Evolutionary conservation across 2,329 filamentous ascomycete species (phyloP).

Genomic region (Massarina eburnea): DNA sequence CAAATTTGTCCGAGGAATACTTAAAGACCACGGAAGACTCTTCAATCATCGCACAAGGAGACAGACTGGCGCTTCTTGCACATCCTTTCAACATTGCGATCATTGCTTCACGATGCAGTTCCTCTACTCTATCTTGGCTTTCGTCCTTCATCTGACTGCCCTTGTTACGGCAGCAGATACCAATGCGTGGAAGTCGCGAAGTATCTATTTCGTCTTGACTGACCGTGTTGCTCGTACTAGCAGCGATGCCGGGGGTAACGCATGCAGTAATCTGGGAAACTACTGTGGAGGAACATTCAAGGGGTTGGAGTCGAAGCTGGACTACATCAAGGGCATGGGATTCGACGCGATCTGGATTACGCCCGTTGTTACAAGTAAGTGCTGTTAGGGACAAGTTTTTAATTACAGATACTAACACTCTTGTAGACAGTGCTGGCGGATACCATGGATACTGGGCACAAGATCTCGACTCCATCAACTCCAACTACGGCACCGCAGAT

Average conservation of each 20-base stretch:
- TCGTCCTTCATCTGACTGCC: conserved; percentile 18
- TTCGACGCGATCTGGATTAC: conserved; percentile 56
- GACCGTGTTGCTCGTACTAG: conserved; percentile 40
- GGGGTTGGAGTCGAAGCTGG: conserved; percentile 51
- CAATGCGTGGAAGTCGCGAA: conserved; percentile 39
- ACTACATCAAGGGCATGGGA: conserved; percentile 55
- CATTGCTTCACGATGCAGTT: not conserved
- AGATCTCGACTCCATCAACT: conserved; percentile 52
- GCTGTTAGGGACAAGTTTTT: conserved; percentile 11
- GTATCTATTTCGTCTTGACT: conserved; percentile 42
- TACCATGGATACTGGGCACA: conserved; percentile 56
- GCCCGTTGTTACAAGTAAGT: conserved; percentile 35
- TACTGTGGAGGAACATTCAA: conserved; percentile 58
- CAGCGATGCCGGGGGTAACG: conserved; percentile 31
- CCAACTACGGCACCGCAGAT: conserved; percentile 51
- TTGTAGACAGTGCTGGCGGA: conserved; percentile 44
- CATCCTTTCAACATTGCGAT: not conserved
- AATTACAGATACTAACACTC: conserved; percentile 12
- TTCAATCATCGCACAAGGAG: not conserved
- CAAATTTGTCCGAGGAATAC: not conserved
- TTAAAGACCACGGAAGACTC: not conserved
- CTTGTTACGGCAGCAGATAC: conserved; percentile 32
- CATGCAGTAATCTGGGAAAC: conserved; percentile 33
- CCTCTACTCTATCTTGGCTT: not conserved
- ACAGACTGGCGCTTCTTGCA: not conserved